These are phyloP conservation scores for Acacia concinna DNA, from an alignment of 331 rosid genomes.

Conservation along the genomic window DNA sequence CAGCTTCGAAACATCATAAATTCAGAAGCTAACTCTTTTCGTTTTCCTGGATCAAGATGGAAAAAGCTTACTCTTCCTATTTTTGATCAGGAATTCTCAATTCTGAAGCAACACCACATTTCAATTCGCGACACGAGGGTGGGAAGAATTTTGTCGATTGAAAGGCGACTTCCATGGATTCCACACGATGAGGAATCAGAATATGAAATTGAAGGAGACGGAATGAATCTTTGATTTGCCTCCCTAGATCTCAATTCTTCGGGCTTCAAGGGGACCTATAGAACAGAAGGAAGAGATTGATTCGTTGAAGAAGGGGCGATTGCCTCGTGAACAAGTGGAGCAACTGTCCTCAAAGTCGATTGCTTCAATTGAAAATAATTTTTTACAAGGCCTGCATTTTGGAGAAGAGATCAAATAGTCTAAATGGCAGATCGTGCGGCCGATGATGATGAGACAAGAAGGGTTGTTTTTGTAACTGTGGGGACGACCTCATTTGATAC, in stretches of 20 bases:
- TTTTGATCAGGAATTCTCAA: neutral
- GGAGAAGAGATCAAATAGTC: neutral
- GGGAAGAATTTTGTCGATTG: neutral
- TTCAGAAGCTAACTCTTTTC: neutral
- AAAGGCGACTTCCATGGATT: neutral
- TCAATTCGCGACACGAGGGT: neutral
- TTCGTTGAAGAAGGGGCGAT: neutral
- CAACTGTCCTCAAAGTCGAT: neutral
- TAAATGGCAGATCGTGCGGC: conserved; percentile 44
- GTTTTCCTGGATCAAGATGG: neutral
- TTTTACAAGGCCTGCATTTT: neutral
- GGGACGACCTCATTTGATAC: conserved; percentile 86
- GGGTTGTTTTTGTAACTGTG: conserved; percentile 67
- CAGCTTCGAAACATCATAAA: neutral
- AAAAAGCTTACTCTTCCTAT: neutral
- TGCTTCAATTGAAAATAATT: neutral
- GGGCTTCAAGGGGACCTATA: neutral
- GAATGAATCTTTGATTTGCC: neutral
- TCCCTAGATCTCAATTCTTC: neutral
- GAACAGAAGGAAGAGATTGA: neutral
- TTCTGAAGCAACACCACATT: neutral
- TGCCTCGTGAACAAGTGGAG: neutral
- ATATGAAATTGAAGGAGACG: neutral
- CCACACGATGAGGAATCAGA: neutral
- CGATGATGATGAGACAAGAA: conserved; percentile 24